phyloP scores from a whole-genome alignment of 169 alveolate species.

The Perkinsus olseni region DNA sequence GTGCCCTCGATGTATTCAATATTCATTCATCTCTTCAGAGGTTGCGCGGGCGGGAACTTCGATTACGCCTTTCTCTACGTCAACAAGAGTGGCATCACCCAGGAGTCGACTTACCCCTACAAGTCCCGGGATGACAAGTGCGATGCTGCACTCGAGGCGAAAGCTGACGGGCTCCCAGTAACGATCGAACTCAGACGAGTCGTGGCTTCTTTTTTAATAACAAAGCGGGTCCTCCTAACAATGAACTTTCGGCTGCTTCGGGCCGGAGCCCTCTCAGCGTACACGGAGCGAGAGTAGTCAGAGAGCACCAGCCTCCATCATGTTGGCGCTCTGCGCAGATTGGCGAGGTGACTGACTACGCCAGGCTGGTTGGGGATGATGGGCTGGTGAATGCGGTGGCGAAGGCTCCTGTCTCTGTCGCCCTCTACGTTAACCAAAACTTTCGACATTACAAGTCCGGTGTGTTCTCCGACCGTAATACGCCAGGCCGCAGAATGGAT shows the following conservation, averaged over 20 bases:
- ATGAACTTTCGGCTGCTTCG: no score
- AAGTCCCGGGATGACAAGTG: neutral
- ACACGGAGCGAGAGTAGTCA: no score
- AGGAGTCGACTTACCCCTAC: constrained; percentile 36
- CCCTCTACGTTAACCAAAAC: neutral
- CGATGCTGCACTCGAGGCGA: neutral
- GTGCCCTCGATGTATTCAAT: neutral
- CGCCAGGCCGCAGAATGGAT: no score
- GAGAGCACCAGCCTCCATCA: neutral
- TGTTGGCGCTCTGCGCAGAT: neutral
- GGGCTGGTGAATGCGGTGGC: neutral
- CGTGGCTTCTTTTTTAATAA: no score
- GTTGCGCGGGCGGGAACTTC: constrained; percentile 67
- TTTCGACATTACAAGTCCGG: neutral
- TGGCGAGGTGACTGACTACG: neutral
- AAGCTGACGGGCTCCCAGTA: neutral
- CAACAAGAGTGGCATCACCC: constrained; percentile 34
- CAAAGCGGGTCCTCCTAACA: no score
- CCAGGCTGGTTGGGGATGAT: neutral
- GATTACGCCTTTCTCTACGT: constrained; percentile 42
- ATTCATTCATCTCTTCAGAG: constrained; percentile 11
- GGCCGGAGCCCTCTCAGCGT: no score
- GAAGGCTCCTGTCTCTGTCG: neutral
- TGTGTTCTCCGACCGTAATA: no score
- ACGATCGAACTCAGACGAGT: no score